Conservation (phyloP, 345 rosid genomes). For the Turritis glabra region DNA sequence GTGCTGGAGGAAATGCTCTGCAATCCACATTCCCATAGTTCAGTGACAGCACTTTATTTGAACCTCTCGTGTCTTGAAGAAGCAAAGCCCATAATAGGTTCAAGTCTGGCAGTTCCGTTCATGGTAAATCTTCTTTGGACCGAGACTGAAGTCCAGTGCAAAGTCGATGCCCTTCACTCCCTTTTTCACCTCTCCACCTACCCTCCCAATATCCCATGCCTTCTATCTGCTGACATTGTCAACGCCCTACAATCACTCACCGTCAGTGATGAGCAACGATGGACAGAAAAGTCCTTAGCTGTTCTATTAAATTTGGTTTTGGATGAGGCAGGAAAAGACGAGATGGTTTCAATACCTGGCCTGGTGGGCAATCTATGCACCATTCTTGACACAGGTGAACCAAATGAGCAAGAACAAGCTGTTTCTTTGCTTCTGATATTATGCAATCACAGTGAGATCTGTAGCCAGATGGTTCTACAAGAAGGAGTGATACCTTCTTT, state of each 20-base stretch:
- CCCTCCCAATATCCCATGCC: slow-evolving; percentile 58
- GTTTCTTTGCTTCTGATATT: slow-evolving; percentile 66
- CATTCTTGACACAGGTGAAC: slow-evolving; percentile 65
- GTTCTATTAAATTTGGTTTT: slow-evolving; percentile 70
- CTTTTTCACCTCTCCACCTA: slow-evolving; percentile 79
- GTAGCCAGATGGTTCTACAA: slow-evolving; percentile 83
- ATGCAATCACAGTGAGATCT: slow-evolving; percentile 70
- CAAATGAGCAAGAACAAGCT: slow-evolving; percentile 82
- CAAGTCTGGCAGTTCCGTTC: slow-evolving; percentile 77
- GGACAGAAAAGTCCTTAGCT: slow-evolving; percentile 82
- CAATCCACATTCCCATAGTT: slow-evolving; percentile 49
- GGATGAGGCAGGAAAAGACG: slow-evolving; percentile 63
- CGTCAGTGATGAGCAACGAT: slow-evolving; percentile 52
- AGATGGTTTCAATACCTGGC: slow-evolving; percentile 60
- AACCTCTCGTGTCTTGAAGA: slow-evolving; percentile 82
- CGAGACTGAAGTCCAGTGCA: slow-evolving; percentile 66
- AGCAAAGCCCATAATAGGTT: slow-evolving; percentile 76
- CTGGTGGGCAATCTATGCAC: slow-evolving; percentile 66
- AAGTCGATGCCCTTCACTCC: slow-evolving; percentile 90
- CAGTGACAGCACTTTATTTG: slow-evolving; percentile 86
- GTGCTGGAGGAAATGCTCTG: slow-evolving; percentile 79
- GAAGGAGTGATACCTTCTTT: slow-evolving; percentile 98
- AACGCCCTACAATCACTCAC: slow-evolving; percentile 66
- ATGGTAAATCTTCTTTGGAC: slow-evolving; percentile 63
- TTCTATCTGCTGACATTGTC: slow-evolving; percentile 70